Base-by-base conservation (phyloP, 345 rosid genomes). In the Salix viminalis region DNA sequence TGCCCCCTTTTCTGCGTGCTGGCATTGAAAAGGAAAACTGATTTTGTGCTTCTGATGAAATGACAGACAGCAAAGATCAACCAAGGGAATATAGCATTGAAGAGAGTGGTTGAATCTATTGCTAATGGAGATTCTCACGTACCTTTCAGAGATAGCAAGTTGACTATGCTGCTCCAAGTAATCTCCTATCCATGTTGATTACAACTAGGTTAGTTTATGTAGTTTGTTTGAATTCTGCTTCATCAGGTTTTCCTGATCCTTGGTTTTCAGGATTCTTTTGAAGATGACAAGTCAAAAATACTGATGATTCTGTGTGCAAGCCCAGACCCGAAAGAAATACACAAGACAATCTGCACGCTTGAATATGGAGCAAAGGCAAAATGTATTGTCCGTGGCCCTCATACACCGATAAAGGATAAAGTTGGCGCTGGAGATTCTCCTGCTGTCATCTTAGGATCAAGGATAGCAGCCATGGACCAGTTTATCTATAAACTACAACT, bases 51-150 rank as follows among this genome's bases (percentile, higher is more conserved):
- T 52, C 69, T 71, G 23, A 52, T 9, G 75, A 65, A 77, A 46
- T 78, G 82, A 82, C 90, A 96, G 99, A 96, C 98, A 58, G 99
- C 87, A 71, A 96, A 92, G 86, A 96, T 96, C 74, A 96, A 96
- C 79, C 99, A 93, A 82, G 99, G 99, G 13, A 96, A 96, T 79
- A 90, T 86, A 75, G 98, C 99, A 46, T 74, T 96, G 76, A 96
- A 92, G 82, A 90, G 99, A 84, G 99, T 96, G 15, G 99, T 96
- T 19, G 99, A 96, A 69, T 96, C 99, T 18, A 96, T 96, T 75
- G 98, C 99, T 61, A 96, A 96, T 87, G 98, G 98, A 65, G 99
- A 93, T 83, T 92, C 99, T 61, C 99, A 96, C 48, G 99, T 96
- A 18, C 99, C 99, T 65, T 96, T 96, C 71, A 90, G 99, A 83